phyloP scores from a whole-genome alignment of 2,329 filamentous ascomycete genomes.

The Colletotrichum eremochloae region DNA sequence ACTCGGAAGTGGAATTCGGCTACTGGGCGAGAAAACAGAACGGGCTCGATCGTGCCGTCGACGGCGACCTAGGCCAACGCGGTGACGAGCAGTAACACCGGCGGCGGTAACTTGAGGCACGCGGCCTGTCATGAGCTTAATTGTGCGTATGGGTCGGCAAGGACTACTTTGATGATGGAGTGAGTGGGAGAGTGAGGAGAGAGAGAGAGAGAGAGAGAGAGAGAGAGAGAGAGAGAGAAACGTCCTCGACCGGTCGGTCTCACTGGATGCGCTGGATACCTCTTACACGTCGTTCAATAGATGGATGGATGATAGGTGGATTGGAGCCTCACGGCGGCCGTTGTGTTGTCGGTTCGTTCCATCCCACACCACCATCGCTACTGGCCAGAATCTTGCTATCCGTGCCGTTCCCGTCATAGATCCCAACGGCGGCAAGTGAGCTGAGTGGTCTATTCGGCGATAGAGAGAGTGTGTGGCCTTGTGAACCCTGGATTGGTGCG shows the following conservation, averaged over 20 bases:
- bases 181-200: too few relatives aligned
- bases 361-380: conserved; percentile 5
- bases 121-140: conserved; percentile 35
- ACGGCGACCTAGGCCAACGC: background rate
- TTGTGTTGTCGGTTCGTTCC: conserved; percentile 23
- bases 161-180: background rate
- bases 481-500: conserved; percentile 22
- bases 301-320: background rate
- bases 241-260: too few relatives aligned
- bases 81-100: background rate
- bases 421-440: conserved; percentile 21
- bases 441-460: conserved; percentile 6
- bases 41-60: conserved; percentile 4
- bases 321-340: conserved; percentile 1
- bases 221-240: too few relatives aligned
- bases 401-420: conserved; percentile 1
- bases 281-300: background rate
- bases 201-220: too few relatives aligned
- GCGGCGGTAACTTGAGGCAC: background rate
- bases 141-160: background rate
- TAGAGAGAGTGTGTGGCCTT: conserved; percentile 12
- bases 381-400: conserved; percentile 17
- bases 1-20: background rate
- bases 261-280: background rate
- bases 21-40: conserved; percentile 3